Evolutionary conservation across 345 rosid genomes (phyloP), one percentile per base, ranked within the genome.

Genomic region (Zanthoxylum bungeanum): DNA sequence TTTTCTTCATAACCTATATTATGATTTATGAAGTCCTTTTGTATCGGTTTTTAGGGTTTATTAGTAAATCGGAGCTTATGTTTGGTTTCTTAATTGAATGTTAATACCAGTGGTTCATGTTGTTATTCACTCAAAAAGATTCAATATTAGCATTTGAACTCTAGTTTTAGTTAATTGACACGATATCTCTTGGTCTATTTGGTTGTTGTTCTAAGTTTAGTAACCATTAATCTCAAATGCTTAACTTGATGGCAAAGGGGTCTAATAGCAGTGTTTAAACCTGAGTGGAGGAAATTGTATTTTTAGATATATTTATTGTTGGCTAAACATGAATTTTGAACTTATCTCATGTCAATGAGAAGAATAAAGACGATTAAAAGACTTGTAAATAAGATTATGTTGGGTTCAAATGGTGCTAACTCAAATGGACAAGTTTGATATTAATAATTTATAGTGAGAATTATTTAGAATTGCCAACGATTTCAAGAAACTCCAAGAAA

Each of bases 41-140:
- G 36, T 9, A 22, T 40, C 42, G 22, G 31, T 11, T 57, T 42
- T 42, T 69, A 69, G 65, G 73, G 65, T 58, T 69, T 69, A 30
- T 70, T 44, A 8, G 11, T 44, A 12, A 11, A 16, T 70, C 11
- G 9, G 22, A 30, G 21, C 16, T 44, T 22, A 30, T 58, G 1
- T 58, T 17, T 55, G 27, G 42, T 67, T 52, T 19, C 16, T 33
- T 56, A 4, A 22, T 25, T 25, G 14, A 22, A 25, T 25, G 31
- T 14, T 27, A 56, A 12, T 27, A n/a, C 60, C 36, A 1, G 7
- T 11, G 17, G n/a, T n/a, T n/a, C n/a, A n/a, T n/a, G n/a, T n/a
- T n/a, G n/a, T n/a, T n/a, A n/a, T 27, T 56, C 7, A 34, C 34
- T 56, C 36, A 28, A 56, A 28, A 14, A 24, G 34, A 31, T 2